A percentile compares a stretch with the other conserved stretches of the same genome.
Evolutionary conservation across 495 filamentous ascomycete species (phyloP).

Genomic region (Aspergillus affinis): DNA sequence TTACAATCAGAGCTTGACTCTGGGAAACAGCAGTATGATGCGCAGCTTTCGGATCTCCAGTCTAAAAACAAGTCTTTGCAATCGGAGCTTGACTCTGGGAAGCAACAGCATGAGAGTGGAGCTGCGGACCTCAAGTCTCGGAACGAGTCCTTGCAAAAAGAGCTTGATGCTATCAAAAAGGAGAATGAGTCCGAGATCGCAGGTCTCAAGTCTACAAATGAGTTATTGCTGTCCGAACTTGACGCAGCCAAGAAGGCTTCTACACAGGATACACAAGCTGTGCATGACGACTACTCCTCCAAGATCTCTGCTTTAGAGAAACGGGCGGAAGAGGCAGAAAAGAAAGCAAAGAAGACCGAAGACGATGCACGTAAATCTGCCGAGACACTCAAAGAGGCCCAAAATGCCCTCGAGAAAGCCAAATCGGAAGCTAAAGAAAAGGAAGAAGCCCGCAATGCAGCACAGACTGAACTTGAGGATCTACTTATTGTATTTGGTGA

Average conservation of each 20-base stretch:
- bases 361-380: constrained; percentile 23
- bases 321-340: constrained; percentile 41
- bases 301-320: constrained; percentile 50
- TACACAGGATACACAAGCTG: constrained; percentile 56
- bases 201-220: constrained; percentile 54
- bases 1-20: constrained; percentile 33
- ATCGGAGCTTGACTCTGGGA: neutral
- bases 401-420: constrained; percentile 28
- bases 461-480: constrained; percentile 77
- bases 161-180: constrained; percentile 52
- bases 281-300: constrained; percentile 52
- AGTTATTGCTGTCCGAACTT: constrained; percentile 55
- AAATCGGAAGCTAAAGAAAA: constrained; percentile 44
- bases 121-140: constrained; percentile 55
- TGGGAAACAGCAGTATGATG: constrained; percentile 9
- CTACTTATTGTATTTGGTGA: constrained; percentile 86
- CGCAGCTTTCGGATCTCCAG: constrained; percentile 44
- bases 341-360: constrained; percentile 38
- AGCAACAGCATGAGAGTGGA: constrained; percentile 49
- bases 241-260: constrained; percentile 52
- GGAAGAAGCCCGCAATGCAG: constrained; percentile 62
- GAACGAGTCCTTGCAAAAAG: constrained; percentile 52
- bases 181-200: constrained; percentile 60
- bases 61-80: constrained; percentile 50
- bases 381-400: constrained; percentile 22